These are phyloP conservation scores for Lachancea nothofagi DNA, from an alignment of 805 yeast genomes.

Conservation along the genomic window DNA sequence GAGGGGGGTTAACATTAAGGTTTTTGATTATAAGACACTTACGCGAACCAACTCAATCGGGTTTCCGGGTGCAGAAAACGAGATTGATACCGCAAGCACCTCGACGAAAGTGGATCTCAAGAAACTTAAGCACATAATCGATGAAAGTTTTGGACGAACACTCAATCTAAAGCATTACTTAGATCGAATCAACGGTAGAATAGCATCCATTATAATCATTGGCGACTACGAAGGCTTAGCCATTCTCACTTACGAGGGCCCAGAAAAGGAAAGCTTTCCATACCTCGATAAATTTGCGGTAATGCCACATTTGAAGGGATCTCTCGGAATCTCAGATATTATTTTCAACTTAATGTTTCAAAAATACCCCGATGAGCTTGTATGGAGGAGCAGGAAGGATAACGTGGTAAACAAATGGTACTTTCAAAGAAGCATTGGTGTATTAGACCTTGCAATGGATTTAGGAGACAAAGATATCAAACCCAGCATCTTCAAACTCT, in stretches of 20 bases:
- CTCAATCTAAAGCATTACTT: conserved; percentile 66
- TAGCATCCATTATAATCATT: conserved; percentile 76
- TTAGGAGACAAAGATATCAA: conserved; percentile 31
- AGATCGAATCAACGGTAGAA: conserved; percentile 51
- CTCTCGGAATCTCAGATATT: conserved; percentile 89
- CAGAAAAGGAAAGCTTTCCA: conserved; percentile 42
- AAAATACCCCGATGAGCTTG: conserved; percentile 61
- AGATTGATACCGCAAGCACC: background rate
- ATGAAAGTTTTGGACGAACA: conserved; percentile 69
- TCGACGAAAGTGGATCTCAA: conserved; percentile 42
- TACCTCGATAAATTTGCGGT: conserved; percentile 95
- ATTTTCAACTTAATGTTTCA: conserved; percentile 74
- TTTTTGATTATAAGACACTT: conserved; percentile 22
- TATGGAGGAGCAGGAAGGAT: conserved; percentile 83
- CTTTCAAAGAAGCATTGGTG: conserved; percentile 82
- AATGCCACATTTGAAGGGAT: conserved; percentile 74
- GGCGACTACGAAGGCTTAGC: conserved; percentile 97
- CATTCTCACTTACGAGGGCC: conserved; percentile 76
- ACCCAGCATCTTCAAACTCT: conserved; percentile 34
- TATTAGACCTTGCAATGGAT: conserved; percentile 42
- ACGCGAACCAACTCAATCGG: conserved; percentile 24
- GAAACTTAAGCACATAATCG: conserved; percentile 56
- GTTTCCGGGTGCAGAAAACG: conserved; percentile 16
- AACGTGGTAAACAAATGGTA: conserved; percentile 98
- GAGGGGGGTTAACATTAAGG: conserved; percentile 51